These are phyloP conservation scores for Paecilomyces variotii DNA, from an alignment of 2,329 filamentous ascomycete genomes.

Conservation along the genomic window DNA sequence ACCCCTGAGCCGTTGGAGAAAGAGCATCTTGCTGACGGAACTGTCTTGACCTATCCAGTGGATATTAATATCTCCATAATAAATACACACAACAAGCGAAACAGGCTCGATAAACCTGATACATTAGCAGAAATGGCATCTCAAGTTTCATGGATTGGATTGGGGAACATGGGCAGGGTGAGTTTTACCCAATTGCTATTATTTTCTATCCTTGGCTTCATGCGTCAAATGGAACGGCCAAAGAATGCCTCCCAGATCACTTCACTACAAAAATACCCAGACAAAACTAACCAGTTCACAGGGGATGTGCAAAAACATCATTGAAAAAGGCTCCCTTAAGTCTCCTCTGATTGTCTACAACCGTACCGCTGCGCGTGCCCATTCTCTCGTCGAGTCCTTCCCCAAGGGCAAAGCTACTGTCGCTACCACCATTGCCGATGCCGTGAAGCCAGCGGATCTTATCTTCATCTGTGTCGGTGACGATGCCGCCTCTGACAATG, in stretches of 20 bases:
- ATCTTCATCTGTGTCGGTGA: conserved; percentile 76
- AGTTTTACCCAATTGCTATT: conserved; percentile 2
- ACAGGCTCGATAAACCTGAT: background rate
- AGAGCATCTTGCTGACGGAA: background rate
- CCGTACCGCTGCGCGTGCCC: conserved; percentile 59
- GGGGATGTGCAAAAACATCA: conserved; percentile 80
- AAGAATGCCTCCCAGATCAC: background rate
- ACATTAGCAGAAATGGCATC: conserved; percentile 4
- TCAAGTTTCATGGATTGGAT: conserved; percentile 14
- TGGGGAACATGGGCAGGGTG: conserved; percentile 19
- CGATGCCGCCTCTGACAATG: conserved; percentile 61
- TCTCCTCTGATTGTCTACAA: conserved; percentile 73
- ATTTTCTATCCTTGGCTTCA: background rate
- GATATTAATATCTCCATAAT: background rate
- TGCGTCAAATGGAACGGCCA: too few relatives aligned
- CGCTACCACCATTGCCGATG: conserved; percentile 56
- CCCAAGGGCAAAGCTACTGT: conserved; percentile 56
- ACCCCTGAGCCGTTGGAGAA: background rate
- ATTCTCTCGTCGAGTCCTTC: conserved; percentile 55
- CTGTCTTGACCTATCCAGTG: background rate
- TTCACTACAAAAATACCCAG: background rate
- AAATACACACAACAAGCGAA: background rate
- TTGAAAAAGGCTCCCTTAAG: conserved; percentile 64
- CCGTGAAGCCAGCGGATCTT: conserved; percentile 61
- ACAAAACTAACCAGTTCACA: conserved; percentile 22